Conservation (phyloP, 768 basidiomycete genomes). For the Amanita brunnescens region DNA sequence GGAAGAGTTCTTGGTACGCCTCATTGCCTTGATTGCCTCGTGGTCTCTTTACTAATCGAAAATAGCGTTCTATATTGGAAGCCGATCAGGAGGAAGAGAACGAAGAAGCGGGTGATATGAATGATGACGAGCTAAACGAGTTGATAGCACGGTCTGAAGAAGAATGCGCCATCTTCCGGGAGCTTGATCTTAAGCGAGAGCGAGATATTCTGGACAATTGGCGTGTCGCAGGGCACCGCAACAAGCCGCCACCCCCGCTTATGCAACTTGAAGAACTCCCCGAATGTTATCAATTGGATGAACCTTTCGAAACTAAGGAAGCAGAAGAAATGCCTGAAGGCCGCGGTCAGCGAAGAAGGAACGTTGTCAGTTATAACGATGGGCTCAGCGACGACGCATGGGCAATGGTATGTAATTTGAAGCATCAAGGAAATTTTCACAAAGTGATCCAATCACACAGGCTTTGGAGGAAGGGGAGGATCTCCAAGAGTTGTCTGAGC, state of each 20-base stretch:
- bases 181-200: constrained; percentile 78
- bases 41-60: constrained; percentile 9
- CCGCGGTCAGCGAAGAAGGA: constrained; percentile 77
- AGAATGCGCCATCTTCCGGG: constrained; percentile 67
- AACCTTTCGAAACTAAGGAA: constrained; percentile 61
- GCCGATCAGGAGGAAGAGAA: constrained; percentile 87
- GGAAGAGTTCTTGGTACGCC: constrained; percentile 84
- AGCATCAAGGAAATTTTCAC: background rate
- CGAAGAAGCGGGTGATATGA: constrained; percentile 88
- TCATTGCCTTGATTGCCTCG: background rate
- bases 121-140: constrained; percentile 91
- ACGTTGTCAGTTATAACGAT: constrained; percentile 86
- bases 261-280: constrained; percentile 88
- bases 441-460: constrained; percentile 14
- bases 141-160: constrained; percentile 80
- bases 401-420: constrained; percentile 56
- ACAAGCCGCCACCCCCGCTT: constrained; percentile 67
- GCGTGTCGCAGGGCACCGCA: constrained; percentile 66
- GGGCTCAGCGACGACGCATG: constrained; percentile 92
- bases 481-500: constrained; percentile 62
- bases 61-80: constrained; percentile 81
- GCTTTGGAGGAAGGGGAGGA: constrained; percentile 80
- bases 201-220: constrained; percentile 55
- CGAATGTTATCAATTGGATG: constrained; percentile 80
- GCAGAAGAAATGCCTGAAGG: constrained; percentile 65